phyloP scores from a whole-genome alignment of 2,329 filamentous ascomycete species.

The Paraphoma sp. region DNA sequence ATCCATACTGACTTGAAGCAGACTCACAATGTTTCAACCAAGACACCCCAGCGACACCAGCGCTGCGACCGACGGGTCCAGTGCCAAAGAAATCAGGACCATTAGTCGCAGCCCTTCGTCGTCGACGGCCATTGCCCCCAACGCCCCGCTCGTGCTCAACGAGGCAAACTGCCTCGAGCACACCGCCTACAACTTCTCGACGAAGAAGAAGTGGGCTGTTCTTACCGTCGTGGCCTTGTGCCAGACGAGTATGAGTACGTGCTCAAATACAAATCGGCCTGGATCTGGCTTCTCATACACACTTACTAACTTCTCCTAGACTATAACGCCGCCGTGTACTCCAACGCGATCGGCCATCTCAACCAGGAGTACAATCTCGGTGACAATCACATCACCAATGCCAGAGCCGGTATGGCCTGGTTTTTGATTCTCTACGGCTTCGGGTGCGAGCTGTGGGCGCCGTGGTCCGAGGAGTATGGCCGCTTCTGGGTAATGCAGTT shows the following conservation, averaged over 20 bases:
- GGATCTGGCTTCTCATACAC: slow-evolving; percentile 40
- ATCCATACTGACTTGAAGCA: slow-evolving; percentile 1
- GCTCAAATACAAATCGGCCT: slow-evolving; percentile 35
- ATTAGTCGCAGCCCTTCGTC: background rate
- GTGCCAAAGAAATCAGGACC: background rate
- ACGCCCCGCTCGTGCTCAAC: slow-evolving; percentile 14
- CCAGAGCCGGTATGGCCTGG: slow-evolving; percentile 69
- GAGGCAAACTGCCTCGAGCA: slow-evolving; percentile 27
- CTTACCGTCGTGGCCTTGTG: slow-evolving; percentile 60
- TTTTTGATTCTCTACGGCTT: slow-evolving; percentile 82
- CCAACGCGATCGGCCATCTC: slow-evolving; percentile 58
- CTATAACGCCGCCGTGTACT: slow-evolving; percentile 63
- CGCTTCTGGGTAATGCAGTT: slow-evolving; percentile 76
- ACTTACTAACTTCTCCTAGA: slow-evolving; percentile 48
- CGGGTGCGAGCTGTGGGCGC: slow-evolving; percentile 85
- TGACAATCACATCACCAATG: slow-evolving; percentile 44
- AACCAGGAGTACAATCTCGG: slow-evolving; percentile 63
- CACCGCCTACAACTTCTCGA: slow-evolving; percentile 54
- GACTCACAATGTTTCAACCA: slow-evolving; percentile 8
- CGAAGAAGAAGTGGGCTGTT: slow-evolving; percentile 60
- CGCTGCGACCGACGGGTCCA: background rate
- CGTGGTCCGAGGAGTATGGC: slow-evolving; percentile 78
- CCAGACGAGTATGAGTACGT: slow-evolving; percentile 58
- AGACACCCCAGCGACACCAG: slow-evolving; percentile 11
- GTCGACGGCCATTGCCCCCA: background rate